Evolutionary conservation across 305 asterid genomes (phyloP), one percentile per base, ranked within the genome.

Genomic region (Fraxinus albicans): DNA sequence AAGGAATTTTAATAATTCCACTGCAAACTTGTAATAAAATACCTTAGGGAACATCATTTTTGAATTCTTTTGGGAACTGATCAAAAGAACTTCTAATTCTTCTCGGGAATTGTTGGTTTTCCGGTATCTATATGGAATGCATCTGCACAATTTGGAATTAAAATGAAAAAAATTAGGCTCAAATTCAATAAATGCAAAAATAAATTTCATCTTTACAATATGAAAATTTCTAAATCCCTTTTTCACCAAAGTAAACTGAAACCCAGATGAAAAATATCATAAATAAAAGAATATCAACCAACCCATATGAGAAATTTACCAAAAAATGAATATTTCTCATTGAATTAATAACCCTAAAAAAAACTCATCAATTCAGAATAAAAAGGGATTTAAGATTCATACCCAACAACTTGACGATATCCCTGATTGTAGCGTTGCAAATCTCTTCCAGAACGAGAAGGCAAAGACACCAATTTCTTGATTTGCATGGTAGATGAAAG

Each of bases 381-480:
- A 42, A 31, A 69, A n/a, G 77, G 15, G 36, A 12, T 17, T 40
- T 9, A 12, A 81, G 79, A 85, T 40, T 83, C 91, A 40, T 88
- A 96, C 99, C 99, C 99, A 80, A 96, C 99, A 88, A 96, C 99
- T 85, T 90, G 98, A 47, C 99, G 98, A 83, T 91, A 88, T 27
- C 98, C 99, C 80, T 90, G 83, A 81, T 91, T 93, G 79, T 90
- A 96, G 8, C 98, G 91, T 90, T 96, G 99, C 88, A 96, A 35
- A 19, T 88, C 88, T 58, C 93, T 90, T 19, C 93, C 93, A 0
- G 93, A 84, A n/a, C 93, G 93, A 15, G 93, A 87, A 35, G 83
- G 47, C 87, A 85, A 50, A 44, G 90, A 81, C 38, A 83, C 84
- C 75, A 86, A 78, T 79, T 80, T 88, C 86, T 87, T 88, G 75